These are phyloP conservation scores for Hymenoscyphus scutula DNA, from an alignment of 2,329 filamentous ascomycete species.

Conservation along the genomic window DNA sequence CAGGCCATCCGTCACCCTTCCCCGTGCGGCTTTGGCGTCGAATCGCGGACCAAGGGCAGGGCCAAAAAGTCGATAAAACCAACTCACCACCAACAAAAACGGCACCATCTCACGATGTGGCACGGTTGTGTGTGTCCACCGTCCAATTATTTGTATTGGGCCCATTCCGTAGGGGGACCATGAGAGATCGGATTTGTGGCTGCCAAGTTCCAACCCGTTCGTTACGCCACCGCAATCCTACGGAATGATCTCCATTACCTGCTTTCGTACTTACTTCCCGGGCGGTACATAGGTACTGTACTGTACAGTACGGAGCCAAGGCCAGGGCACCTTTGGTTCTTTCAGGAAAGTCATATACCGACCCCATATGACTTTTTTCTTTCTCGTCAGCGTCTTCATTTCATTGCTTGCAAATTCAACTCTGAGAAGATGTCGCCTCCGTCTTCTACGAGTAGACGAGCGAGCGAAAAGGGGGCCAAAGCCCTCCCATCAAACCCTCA, in stretches of 20 bases:
- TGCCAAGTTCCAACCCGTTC: slow-evolving; percentile 3
- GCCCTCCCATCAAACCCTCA: not conserved
- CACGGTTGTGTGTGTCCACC: not conserved
- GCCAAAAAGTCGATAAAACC: not conserved
- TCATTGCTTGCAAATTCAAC: not conserved
- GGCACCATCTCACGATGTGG: not conserved
- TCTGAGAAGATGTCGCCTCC: too few species aligned
- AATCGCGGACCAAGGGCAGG: not conserved
- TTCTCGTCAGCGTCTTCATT: not conserved
- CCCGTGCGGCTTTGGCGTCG: not conserved
- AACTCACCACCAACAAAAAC: not conserved
- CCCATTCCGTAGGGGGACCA: not conserved
- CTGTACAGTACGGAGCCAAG: not conserved
- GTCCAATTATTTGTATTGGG: not conserved
- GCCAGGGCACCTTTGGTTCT: not conserved
- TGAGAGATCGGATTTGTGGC: slow-evolving; percentile 1
- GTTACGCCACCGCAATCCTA: not conserved
- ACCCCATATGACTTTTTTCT: not conserved
- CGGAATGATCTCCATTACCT: slow-evolving; percentile 1
- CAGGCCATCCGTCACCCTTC: too few species aligned
- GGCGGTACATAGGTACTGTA: too few species aligned
- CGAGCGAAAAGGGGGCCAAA: not conserved
- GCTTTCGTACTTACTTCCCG: not conserved
- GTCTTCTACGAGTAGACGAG: not conserved
- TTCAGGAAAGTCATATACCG: not conserved